Base-by-base conservation (phyloP, 2,329 filamentous ascomycete genomes). In the Lasiodiplodia sp. region DNA sequence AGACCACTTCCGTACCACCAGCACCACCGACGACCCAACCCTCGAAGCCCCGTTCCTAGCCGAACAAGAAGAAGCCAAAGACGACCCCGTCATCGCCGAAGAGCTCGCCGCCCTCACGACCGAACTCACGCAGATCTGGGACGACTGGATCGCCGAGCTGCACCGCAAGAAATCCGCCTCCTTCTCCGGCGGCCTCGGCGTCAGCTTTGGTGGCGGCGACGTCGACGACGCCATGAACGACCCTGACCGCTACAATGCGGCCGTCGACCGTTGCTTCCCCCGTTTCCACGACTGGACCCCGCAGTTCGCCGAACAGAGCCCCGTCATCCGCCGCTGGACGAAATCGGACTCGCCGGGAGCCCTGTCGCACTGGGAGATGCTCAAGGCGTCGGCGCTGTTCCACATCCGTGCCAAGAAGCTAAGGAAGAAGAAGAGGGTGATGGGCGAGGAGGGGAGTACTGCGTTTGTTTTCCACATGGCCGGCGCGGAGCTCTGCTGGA, bases 331-430 rank as follows among this genome's bases (percentile, higher is more conserved):
- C 12, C 67, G 66, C 2, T 58, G 44, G 65, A 3, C 18, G 72
- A 3, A 71, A 71, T 25, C 8, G 3, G 38, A 6, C 6, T 25
- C 28, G 40, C 25, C 49, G 10, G 23, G 49, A 10, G 31, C 28
- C 72, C 12, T 55, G 66, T 56, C 78, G 23, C 25, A 70, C 0
- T 87, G 85, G 85, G 78, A 82, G 0, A 69, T 79, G 0, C 72
- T 86, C 6, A 82, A 80, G 56, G 84, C 85, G 1, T 85, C 83
- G 0, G 74, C 79, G 0, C 66, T 84, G 2, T 82, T 81, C 37
- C 71, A 71, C 4, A 69, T 62, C 0, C 76, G 76, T n/a, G 18
- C 16, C 16, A 6, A 18, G 40, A 47, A n/a, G 40, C 7, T 10
- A 0, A 14, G 37, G 7, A 12, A 21, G 21, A 11, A 25, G 14